A percentile compares a stretch with the other conserved stretches of the same genome.
Conservation (phyloP, 208 protist species). For the Acanthamoeba culbertsoni region DNA sequence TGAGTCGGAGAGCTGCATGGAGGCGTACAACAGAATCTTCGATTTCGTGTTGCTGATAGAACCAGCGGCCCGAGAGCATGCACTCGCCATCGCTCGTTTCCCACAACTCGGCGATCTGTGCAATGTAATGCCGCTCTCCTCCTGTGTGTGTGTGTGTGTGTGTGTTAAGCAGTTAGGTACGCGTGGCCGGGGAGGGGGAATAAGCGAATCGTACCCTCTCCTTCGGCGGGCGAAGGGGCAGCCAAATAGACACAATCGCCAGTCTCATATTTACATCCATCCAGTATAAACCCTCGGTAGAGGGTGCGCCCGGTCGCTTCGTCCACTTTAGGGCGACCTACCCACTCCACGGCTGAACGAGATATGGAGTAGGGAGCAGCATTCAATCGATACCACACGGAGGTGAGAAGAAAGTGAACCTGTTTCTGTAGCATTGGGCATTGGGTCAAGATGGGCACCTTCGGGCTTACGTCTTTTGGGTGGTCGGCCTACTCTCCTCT, state of each 20-base stretch:
- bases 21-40: not conserved
- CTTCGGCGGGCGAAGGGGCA: not conserved
- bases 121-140: constrained; percentile 1
- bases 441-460: too few relatives aligned
- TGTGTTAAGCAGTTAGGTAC: not conserved
- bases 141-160: not conserved
- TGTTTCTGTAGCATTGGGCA: too few relatives aligned
- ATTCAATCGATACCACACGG: too few relatives aligned
- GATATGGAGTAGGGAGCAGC: not conserved
- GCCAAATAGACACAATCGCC: constrained; percentile 26
- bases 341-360: not conserved
- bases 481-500: not conserved
- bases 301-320: constrained; percentile 1
- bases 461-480: not conserved
- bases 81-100: not conserved
- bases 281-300: not conserved
- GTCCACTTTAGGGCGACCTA: not conserved
- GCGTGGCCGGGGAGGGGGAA: not conserved
- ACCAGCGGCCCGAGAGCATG: constrained; percentile 45
- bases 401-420: not conserved
- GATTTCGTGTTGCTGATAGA: constrained; percentile 33
- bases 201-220: not conserved
- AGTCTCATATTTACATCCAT: constrained; percentile 8
- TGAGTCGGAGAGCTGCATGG: not conserved
- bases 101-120: constrained; percentile 39